Conservation (phyloP, 2,329 filamentous ascomycete genomes). For the Colletotrichum eremochloae region DNA sequence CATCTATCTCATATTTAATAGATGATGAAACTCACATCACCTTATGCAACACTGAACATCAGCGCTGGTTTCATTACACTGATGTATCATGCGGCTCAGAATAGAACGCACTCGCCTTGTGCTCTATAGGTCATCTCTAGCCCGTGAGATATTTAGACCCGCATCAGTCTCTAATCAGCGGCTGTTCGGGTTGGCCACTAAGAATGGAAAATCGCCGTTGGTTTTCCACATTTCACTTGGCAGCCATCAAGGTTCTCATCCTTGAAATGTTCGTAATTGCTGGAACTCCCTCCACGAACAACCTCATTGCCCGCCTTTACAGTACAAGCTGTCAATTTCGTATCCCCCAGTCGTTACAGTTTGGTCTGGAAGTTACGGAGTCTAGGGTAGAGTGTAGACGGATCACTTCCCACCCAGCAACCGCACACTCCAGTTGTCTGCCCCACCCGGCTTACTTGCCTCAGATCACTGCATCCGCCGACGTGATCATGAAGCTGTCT, state of each 20-base stretch:
- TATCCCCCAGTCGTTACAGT: neutral
- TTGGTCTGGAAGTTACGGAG: too few species aligned
- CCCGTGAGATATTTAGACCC: neutral
- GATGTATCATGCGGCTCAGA: neutral
- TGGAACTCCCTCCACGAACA: neutral
- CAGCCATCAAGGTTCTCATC: slow-evolving; percentile 41
- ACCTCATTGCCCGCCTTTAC: neutral
- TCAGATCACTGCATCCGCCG: neutral
- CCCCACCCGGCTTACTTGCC: neutral
- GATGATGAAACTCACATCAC: too few species aligned
- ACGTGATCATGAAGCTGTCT: slow-evolving; percentile 16
- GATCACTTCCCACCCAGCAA: neutral
- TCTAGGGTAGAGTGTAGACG: neutral
- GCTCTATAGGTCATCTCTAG: neutral
- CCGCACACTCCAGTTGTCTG: neutral
- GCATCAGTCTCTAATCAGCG: neutral
- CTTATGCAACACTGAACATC: too few species aligned
- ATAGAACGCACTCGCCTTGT: neutral
- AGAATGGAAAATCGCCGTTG: neutral
- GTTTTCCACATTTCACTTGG: slow-evolving; percentile 26
- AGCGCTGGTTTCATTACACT: neutral
- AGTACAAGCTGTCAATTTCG: neutral
- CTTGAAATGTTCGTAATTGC: neutral
- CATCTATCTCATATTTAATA: too few species aligned
- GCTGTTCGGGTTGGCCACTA: neutral